These are phyloP conservation scores for Monosporozyma solicola DNA, from an alignment of 805 yeast genomes.

Conservation along the genomic window DNA sequence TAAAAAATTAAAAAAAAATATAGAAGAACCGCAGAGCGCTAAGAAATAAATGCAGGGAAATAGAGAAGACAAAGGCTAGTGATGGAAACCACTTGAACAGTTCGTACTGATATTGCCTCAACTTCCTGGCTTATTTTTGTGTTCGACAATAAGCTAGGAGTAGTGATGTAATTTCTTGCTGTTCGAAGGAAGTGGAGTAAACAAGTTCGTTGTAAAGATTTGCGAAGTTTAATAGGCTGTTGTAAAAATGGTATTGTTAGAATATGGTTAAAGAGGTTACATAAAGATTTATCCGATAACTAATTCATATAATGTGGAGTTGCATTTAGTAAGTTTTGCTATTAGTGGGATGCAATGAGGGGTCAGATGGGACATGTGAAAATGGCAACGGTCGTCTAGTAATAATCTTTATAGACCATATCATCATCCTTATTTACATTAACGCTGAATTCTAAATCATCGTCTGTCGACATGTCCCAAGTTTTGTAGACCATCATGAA, in stretches of 20 bases:
- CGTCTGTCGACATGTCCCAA: slow-evolving; percentile 94
- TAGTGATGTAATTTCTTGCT: background rate
- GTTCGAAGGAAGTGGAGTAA: background rate
- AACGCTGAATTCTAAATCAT: slow-evolving; percentile 88
- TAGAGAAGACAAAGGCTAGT: background rate
- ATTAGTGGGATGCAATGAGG: background rate
- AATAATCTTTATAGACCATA: slow-evolving; percentile 14
- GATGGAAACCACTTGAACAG: background rate
- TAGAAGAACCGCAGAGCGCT: background rate
- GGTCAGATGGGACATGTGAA: background rate
- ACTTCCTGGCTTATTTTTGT: background rate
- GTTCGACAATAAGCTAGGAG: background rate
- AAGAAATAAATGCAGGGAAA: background rate
- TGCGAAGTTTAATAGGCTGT: background rate
- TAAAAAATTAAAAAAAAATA: background rate
- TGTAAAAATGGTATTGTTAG: background rate
- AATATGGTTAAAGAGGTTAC: background rate
- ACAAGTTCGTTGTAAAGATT: background rate
- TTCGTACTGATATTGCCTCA: background rate
- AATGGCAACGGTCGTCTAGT: background rate
- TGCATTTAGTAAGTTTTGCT: background rate
- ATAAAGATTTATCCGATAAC: background rate
- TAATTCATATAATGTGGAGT: background rate
- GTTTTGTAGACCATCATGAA: slow-evolving; percentile 93
- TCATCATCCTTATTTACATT: slow-evolving; percentile 39